Percentiles rank a stretch among this genome's conserved stretches.
These are phyloP conservation scores for Magnaporthiopsis poae DNA, from an alignment of 2,329 filamentous ascomycete genomes.

Conservation along the genomic window DNA sequence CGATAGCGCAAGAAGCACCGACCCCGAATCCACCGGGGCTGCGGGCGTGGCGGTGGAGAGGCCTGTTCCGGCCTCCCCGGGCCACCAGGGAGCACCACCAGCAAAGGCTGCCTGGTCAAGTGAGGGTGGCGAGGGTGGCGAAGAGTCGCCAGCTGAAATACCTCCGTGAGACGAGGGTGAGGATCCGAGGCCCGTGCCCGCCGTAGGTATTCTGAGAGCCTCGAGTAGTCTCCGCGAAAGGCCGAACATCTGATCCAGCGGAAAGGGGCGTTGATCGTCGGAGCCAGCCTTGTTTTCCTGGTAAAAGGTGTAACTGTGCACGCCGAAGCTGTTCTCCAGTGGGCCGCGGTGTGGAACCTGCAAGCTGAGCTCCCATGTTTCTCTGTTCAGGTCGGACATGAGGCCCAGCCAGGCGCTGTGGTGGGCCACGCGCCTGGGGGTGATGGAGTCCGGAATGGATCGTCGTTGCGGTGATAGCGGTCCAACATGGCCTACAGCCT, in stretches of 20 bases:
- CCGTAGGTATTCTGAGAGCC: conserved; percentile 15
- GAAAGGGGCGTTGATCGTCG: conserved; percentile 22
- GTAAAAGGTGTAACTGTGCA: neutral
- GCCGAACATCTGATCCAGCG: conserved; percentile 32
- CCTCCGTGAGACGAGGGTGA: neutral
- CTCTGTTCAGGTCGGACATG: conserved; percentile 26
- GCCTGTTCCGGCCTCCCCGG: too few species aligned
- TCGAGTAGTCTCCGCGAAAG: conserved; percentile 28
- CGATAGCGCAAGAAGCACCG: conserved; percentile 28
- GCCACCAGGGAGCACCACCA: neutral
- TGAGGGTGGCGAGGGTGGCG: neutral
- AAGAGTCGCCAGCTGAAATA: neutral
- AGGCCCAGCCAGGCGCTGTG: conserved; percentile 25
- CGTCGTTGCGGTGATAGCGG: neutral
- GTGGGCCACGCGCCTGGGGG: neutral
- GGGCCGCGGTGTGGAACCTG: conserved; percentile 22
- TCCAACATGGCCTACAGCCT: neutral
- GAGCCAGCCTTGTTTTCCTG: neutral
- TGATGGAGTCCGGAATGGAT: neutral
- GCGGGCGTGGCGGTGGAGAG: neutral
- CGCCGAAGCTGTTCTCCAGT: conserved; percentile 7
- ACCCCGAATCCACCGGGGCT: conserved; percentile 23
- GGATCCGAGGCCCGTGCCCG: too few species aligned
- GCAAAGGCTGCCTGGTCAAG: neutral
- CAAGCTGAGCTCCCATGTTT: conserved; percentile 28